These are phyloP conservation scores for Nicotiana tomentosiformis DNA, from an alignment of 257 asterid species.

Conservation along the genomic window DNA sequence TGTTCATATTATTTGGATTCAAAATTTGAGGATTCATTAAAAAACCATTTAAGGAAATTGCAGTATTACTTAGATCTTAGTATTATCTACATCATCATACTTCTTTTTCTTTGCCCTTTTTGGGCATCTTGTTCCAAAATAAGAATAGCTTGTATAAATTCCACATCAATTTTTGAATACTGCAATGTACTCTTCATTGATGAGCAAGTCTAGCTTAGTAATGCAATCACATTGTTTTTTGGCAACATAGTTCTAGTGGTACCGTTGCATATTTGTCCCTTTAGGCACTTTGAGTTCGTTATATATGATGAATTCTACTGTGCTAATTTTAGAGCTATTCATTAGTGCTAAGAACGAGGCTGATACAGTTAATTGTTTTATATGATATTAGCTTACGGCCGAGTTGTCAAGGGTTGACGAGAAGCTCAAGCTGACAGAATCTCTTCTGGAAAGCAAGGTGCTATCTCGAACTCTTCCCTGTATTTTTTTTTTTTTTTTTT, in stretches of 20 bases:
- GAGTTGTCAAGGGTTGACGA: constrained; percentile 79
- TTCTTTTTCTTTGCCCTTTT: background rate
- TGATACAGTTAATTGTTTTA: background rate
- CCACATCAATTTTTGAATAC: background rate
- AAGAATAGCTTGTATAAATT: background rate
- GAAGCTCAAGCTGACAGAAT: constrained; percentile 87
- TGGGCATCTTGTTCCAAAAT: background rate
- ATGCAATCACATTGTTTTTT: background rate
- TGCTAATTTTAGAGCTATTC: background rate
- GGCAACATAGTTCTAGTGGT: background rate
- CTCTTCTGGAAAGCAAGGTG: constrained; percentile 90
- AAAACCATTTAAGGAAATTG: background rate
- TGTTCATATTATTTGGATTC: background rate
- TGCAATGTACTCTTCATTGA: background rate
- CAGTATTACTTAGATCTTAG: background rate
- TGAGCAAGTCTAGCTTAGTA: background rate
- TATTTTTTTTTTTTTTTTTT: background rate
- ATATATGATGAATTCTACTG: background rate
- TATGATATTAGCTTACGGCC: constrained; percentile 51
- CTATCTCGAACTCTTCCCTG: constrained; percentile 7
- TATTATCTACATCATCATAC: background rate
- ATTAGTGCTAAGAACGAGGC: background rate
- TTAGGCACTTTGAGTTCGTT: background rate
- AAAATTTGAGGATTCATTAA: background rate
- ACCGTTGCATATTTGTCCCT: background rate